These are phyloP conservation scores for Oryza rufipogon DNA, from an alignment of 176 grass and related monocot species.

Conservation along the genomic window DNA sequence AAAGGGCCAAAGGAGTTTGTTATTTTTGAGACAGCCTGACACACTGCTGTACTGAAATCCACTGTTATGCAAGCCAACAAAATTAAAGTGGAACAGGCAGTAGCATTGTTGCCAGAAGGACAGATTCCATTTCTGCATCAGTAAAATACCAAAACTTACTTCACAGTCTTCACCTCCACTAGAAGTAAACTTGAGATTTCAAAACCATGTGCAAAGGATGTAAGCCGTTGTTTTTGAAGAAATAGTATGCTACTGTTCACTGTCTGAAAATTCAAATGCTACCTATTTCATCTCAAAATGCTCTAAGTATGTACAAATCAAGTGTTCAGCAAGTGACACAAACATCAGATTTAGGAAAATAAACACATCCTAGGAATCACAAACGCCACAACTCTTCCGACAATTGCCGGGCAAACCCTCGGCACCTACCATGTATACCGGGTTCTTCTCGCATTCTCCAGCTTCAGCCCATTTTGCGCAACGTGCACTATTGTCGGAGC, in stretches of 20 bases:
- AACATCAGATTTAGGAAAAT: background rate
- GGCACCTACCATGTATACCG: constrained; percentile 45
- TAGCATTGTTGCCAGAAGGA: constrained; percentile 23
- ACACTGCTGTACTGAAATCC: constrained; percentile 43
- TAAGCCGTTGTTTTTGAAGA: background rate
- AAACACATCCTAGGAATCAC: constrained; percentile 15
- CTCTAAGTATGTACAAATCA: constrained; percentile 23
- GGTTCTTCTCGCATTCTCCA: constrained; percentile 36
- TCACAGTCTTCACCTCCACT: background rate
- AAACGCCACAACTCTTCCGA: constrained; percentile 49
- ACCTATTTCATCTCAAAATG: background rate
- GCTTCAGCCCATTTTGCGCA: constrained; percentile 42
- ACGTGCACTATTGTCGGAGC: constrained; percentile 19
- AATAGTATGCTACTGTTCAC: background rate
- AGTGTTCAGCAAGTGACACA: background rate
- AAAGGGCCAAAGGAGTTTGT: constrained; percentile 50
- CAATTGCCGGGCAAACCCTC: constrained; percentile 42
- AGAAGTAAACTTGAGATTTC: constrained; percentile 14
- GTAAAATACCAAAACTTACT: constrained; percentile 41
- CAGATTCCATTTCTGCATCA: constrained; percentile 18
- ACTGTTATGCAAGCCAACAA: constrained; percentile 44
- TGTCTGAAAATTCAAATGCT: background rate
- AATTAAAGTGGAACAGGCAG: constrained; percentile 35
- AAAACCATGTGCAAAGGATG: background rate
- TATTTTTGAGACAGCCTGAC: constrained; percentile 44